phyloP scores from a whole-genome alignment of 2,329 filamentous ascomycete genomes.

The Arthroderma sp. region DNA sequence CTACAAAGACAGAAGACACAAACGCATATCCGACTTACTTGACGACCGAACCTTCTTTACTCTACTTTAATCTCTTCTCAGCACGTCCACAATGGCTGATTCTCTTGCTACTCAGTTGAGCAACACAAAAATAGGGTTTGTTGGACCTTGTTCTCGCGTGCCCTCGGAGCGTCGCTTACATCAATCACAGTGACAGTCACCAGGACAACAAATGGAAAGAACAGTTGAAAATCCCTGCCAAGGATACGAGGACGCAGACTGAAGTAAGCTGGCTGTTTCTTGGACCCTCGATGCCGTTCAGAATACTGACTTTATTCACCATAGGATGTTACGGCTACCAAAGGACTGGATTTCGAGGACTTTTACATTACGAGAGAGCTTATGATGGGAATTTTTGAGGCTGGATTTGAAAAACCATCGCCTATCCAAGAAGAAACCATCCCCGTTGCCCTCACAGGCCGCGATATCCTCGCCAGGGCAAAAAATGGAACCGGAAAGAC shows the following conservation, averaged over 20 bases:
- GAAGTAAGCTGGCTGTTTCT: slow-evolving; percentile 28
- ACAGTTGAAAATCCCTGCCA: slow-evolving; percentile 35
- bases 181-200: slow-evolving; percentile 25
- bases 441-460: slow-evolving; percentile 84
- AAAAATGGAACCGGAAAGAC: slow-evolving; percentile 99
- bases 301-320: slow-evolving; percentile 14
- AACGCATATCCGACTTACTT: neutral
- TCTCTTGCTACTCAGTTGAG: slow-evolving; percentile 35
- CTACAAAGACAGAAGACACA: neutral
- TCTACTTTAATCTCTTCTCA: neutral
- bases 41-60: neutral
- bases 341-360: slow-evolving; percentile 94
- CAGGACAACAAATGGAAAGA: slow-evolving; percentile 34
- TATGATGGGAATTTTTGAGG: slow-evolving; percentile 98
- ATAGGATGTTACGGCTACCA: slow-evolving; percentile 95
- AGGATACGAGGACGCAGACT: slow-evolving; percentile 40
- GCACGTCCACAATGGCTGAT: slow-evolving; percentile 22
- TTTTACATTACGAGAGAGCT: slow-evolving; percentile 90
- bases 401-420: slow-evolving; percentile 95
- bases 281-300: neutral
- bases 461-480: slow-evolving; percentile 88
- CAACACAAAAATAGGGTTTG: slow-evolving; percentile 35
- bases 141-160: neutral
- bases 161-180: neutral
- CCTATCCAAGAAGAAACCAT: slow-evolving; percentile 99